Evolutionary conservation across 2,329 filamentous ascomycete species (phyloP), one percentile per base, ranked within the genome.

Genomic region (Acephala macrosclerotiorum): DNA sequence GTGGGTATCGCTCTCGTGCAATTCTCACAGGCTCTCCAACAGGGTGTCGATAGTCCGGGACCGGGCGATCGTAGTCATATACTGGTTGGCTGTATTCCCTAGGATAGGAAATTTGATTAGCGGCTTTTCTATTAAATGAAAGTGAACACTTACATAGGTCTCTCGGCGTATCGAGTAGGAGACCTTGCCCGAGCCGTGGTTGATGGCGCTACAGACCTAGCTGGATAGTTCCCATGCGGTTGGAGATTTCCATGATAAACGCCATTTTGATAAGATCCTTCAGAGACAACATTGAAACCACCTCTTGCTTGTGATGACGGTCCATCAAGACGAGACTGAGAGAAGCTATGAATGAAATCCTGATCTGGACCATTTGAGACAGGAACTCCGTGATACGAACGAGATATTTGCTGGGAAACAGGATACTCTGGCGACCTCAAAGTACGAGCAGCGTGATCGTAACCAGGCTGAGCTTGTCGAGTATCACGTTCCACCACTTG

Each of bases 281-380:
- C 70, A 68, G 68, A 60, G 65, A 68, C 35, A 63, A 66, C 55
- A 70, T 47, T 64, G 38, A 69, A 69, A 29, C 65, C 65, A 73
- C 71, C 61, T 64, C 65, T 70, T 66, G 68, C 51, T 47, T 59
- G 67, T 38, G 65, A 64, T 26, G 65, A 51, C 18, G 66, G 60
- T 25, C 65, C 59, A 62, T 72, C 70, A 71, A 72, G 65, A 51
- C 68, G 68, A 73, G 73, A 73, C 63, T 76, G 72, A 72, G 73
- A 75, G 66, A 73, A 72, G 69, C 64, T 69, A 63, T 74, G 67
- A 72, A 73, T 66, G 59, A 74, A 68, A 68, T 63, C 64, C 62
- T 70, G 69, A 66, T 75, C 71, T 66, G 64, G 56, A 59, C 66
- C 64, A 61, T 26, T 60, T 64, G 66, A 63, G 66, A 58, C 47